Evolutionary conservation across 371 early-diverging fungal species (phyloP), one percentile per base, ranked within the genome.

Genomic region (Zychaea mexicana): DNA sequence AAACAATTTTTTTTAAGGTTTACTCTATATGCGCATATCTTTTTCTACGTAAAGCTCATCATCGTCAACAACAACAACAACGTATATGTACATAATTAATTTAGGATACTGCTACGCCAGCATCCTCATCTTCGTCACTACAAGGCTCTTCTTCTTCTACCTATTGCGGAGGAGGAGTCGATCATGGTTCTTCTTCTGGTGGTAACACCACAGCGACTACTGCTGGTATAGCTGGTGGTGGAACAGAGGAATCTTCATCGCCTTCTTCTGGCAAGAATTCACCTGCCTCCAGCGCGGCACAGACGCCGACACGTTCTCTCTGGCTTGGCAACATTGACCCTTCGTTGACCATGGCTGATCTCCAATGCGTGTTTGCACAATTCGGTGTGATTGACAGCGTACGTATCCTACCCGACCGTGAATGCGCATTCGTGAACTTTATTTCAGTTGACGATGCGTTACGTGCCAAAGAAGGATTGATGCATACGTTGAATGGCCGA

Each of bases 271-370:
- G 52, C 31, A 54, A 45, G 52, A 57, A 45, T 17, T 56, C 63
- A 13, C 53, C 71, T 30, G 54, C 42, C 28, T 49, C 49, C 7
- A 49, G 26, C 24, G 57, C 64, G 17, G 27, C 28, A 55, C 82
- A 79, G 57, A 65, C 74, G 21, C 89, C 92, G 12, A 89, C 95
- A 52, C 89, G 96, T 9, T 94, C 95, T 9, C 83, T 98, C 24
- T 97, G 97, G 96, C 85, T 97, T 57, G 97, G 97, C 33, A 96
- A 96, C 68, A 82, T 97, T 17, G 95, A 95, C 69, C 82, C 92
- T 0, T 68, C 79, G 10, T 82, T 95, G 62, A 87, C 89, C 4
- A 79, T 85, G 21, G 81, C 86, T n/a, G 96, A 96, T 42, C 79
- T 98, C 49, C 83, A 88, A 19, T 76, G 82, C 52, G 71, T 90